Conservation (phyloP, 2,329 filamentous ascomycete genomes). For the Coleophoma cylindrospora region DNA sequence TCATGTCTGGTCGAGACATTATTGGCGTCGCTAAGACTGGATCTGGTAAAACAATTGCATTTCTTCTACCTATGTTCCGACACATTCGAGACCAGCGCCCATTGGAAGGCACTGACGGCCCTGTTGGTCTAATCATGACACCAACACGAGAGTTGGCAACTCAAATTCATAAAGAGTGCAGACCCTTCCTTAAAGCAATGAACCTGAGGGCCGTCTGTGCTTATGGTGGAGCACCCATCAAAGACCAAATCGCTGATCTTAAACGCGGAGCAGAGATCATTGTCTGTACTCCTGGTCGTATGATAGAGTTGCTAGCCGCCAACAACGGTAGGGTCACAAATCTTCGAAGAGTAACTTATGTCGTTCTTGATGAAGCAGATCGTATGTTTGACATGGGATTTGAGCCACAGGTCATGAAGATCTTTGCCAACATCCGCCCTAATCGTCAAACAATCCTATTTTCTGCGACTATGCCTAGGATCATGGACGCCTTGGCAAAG, state of each 20-base stretch:
- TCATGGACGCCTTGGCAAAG: conserved; percentile 85
- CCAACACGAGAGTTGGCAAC: conserved; percentile 90
- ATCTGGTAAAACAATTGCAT: conserved; percentile 95
- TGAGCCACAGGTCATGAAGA: conserved; percentile 96
- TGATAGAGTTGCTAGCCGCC: conserved; percentile 91
- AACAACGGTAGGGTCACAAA: conserved; percentile 95
- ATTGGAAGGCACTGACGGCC: conserved; percentile 78
- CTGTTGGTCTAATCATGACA: conserved; percentile 84
- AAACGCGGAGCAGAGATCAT: conserved; percentile 94
- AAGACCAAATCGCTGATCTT: conserved; percentile 93
- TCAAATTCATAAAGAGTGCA: conserved; percentile 92
- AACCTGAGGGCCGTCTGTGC: conserved; percentile 84
- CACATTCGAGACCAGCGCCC: conserved; percentile 93
- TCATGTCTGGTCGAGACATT: conserved; percentile 94
- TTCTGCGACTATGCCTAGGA: conserved; percentile 91
- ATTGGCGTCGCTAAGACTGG: conserved; percentile 97
- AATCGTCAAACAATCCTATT: conserved; percentile 93
- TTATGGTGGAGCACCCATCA: conserved; percentile 92
- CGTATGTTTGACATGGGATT: conserved; percentile 99
- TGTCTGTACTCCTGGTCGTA: conserved; percentile 88
- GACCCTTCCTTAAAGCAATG: conserved; percentile 85
- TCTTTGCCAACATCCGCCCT: conserved; percentile 85
- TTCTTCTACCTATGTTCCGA: conserved; percentile 92
- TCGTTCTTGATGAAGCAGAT: conserved; percentile 95
- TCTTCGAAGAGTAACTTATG: conserved; percentile 81